Conservation (phyloP, 2,329 filamentous ascomycete genomes). For the Helotiales sp. region DNA sequence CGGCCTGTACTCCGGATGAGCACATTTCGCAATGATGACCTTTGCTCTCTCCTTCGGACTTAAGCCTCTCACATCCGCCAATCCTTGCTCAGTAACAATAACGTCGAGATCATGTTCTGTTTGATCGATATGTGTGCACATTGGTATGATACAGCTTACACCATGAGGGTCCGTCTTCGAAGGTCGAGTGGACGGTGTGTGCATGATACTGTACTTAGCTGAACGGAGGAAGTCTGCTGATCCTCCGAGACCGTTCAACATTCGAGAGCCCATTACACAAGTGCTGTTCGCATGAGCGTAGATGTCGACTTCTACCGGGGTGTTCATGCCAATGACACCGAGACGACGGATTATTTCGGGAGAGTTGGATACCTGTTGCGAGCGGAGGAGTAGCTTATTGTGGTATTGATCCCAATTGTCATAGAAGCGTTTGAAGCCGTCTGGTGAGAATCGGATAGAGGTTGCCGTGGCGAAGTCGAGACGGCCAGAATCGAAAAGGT, state of each 20-base stretch:
- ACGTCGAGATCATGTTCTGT: slow-evolving; percentile 91
- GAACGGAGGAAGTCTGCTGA: slow-evolving; percentile 79
- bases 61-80: slow-evolving; percentile 82
- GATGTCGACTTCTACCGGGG: slow-evolving; percentile 89
- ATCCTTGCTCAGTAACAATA: slow-evolving; percentile 73
- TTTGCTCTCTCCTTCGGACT: slow-evolving; percentile 77
- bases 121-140: slow-evolving; percentile 91
- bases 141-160: slow-evolving; percentile 86
- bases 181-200: slow-evolving; percentile 80
- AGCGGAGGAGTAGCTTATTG: slow-evolving; percentile 79
- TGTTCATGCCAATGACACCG: slow-evolving; percentile 93
- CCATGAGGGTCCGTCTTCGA: slow-evolving; percentile 81
- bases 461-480: slow-evolving; percentile 90
- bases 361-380: slow-evolving; percentile 86
- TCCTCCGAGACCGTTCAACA: slow-evolving; percentile 83
- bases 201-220: slow-evolving; percentile 89
- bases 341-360: slow-evolving; percentile 88
- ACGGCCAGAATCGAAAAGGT: slow-evolving; percentile 85
- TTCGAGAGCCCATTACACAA: slow-evolving; percentile 83
- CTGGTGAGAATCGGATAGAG: slow-evolving; percentile 86
- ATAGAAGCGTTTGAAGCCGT: slow-evolving; percentile 91
- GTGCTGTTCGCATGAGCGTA: slow-evolving; percentile 93
- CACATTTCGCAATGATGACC: slow-evolving; percentile 84
- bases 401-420: slow-evolving; percentile 79
- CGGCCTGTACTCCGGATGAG: slow-evolving; percentile 80